phyloP scores from a whole-genome alignment of 1,284 basidiomycete genomes.

The Takashimella koratensis region DNA sequence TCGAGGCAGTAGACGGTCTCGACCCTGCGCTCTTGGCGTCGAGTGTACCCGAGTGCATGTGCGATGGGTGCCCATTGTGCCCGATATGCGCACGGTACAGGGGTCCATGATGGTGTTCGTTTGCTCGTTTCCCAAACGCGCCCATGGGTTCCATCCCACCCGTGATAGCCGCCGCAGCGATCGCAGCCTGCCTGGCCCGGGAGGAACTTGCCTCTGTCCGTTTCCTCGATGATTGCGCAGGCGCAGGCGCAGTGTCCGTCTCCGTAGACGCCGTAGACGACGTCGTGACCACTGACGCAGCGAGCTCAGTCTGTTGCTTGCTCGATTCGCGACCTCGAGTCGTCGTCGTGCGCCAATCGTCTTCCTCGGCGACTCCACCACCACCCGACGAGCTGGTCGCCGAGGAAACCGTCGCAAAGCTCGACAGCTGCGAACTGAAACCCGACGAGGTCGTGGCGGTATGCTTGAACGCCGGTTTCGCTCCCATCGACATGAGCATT shows the following conservation, averaged over 20 bases:
- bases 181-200: conserved; percentile 20
- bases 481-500: background rate
- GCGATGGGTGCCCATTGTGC: background rate
- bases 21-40: background rate
- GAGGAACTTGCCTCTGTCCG: conserved; percentile 14
- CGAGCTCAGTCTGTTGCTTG: background rate
- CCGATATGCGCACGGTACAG: background rate
- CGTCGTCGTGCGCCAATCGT: conserved; percentile 30
- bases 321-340: conserved; percentile 8
- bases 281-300: background rate
- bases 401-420: conserved; percentile 27
- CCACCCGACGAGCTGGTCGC: conserved; percentile 22
- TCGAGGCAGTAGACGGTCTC: background rate
- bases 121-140: conserved; percentile 26
- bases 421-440: conserved; percentile 24
- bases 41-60: background rate
- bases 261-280: too few species aligned
- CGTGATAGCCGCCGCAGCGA: conserved; percentile 32
- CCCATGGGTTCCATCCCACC: conserved; percentile 33
- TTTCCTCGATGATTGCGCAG: conserved; percentile 1
- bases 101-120: background rate
- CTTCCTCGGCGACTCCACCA: conserved; percentile 24
- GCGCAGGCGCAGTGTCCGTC: background rate
- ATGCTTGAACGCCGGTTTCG: conserved; percentile 13
- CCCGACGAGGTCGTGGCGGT: conserved; percentile 19